Conservation (phyloP, 371 early-diverging fungal species). For the Coemansia sp. region DNA sequence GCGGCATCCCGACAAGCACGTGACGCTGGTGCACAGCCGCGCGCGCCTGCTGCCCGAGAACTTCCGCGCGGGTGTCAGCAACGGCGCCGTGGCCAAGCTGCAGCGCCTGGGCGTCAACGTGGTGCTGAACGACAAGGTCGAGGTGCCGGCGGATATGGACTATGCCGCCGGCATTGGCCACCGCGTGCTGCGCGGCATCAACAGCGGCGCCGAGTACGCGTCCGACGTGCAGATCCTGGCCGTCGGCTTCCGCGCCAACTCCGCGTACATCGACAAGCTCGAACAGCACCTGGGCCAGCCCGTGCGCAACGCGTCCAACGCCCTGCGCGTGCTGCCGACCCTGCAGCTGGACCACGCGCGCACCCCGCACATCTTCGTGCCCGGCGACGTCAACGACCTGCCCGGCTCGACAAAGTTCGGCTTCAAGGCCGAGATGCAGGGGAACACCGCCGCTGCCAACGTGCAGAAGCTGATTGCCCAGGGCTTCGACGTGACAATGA, state of each 20-base stretch:
- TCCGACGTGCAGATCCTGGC: constrained; percentile 58
- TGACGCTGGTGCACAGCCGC: constrained; percentile 55
- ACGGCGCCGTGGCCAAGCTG: constrained; percentile 46
- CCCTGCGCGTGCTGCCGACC: constrained; percentile 56
- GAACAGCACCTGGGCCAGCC: constrained; percentile 5
- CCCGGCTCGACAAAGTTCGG: constrained; percentile 56
- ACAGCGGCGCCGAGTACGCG: constrained; percentile 46
- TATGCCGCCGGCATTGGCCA: constrained; percentile 16
- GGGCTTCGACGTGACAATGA: constrained; percentile 20
- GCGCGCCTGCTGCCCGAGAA: constrained; percentile 50
- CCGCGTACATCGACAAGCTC: constrained; percentile 40
- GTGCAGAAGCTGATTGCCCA: constrained; percentile 46
- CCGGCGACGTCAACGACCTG: constrained; percentile 62
- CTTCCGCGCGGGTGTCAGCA: constrained; percentile 32
- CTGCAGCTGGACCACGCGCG: constrained; percentile 56
- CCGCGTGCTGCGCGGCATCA: constrained; percentile 18
- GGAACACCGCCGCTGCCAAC: constrained; percentile 49
- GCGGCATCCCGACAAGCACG: constrained; percentile 51
- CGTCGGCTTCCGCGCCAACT: constrained; percentile 51
- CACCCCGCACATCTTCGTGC: constrained; percentile 56
- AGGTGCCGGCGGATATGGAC: constrained; percentile 28
- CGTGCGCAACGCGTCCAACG: constrained; percentile 16
- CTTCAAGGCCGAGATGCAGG: constrained; percentile 52
- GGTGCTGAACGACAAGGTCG: constrained; percentile 55
- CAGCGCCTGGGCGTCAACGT: constrained; percentile 51